phyloP scores from a whole-genome alignment of 23 red algal genomes.

The Gracilaria gracilis region DNA sequence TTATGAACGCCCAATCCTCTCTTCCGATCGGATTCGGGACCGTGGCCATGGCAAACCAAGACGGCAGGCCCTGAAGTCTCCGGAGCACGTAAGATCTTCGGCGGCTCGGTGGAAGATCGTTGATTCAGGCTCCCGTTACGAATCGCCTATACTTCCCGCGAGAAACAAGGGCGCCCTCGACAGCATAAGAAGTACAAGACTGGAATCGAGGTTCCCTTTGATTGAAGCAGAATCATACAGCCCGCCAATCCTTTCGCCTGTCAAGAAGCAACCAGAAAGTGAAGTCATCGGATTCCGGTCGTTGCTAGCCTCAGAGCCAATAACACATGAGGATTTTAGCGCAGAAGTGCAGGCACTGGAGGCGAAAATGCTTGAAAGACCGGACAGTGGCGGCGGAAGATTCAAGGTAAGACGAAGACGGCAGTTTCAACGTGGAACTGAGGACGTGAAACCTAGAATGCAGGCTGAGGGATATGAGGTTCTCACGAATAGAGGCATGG shows the following conservation, averaged over 20 bases:
- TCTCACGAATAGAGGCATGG: background rate
- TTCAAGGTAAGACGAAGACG: background rate
- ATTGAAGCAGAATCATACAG: conserved; percentile 27
- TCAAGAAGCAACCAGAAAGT: background rate
- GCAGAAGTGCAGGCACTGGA: conserved; percentile 11
- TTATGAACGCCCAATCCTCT: background rate
- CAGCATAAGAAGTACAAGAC: background rate
- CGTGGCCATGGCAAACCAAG: background rate
- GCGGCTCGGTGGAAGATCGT: background rate
- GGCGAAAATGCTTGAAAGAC: background rate
- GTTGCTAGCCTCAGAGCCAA: background rate
- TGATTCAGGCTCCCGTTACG: background rate
- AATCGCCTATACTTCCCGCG: background rate
- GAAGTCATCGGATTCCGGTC: background rate
- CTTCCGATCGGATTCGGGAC: background rate
- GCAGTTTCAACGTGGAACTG: background rate
- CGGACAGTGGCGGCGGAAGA: conserved; percentile 9
- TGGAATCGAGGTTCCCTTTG: conserved; percentile 11
- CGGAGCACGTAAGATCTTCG: background rate
- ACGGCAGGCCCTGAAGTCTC: background rate
- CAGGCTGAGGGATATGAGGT: background rate
- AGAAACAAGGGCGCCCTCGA: background rate
- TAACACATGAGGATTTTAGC: conserved; percentile 4
- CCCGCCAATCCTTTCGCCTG: background rate
- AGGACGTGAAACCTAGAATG: background rate